These are phyloP conservation scores for Clohesyomyces aquaticus DNA, from an alignment of 495 filamentous ascomycete genomes.

Conservation along the genomic window DNA sequence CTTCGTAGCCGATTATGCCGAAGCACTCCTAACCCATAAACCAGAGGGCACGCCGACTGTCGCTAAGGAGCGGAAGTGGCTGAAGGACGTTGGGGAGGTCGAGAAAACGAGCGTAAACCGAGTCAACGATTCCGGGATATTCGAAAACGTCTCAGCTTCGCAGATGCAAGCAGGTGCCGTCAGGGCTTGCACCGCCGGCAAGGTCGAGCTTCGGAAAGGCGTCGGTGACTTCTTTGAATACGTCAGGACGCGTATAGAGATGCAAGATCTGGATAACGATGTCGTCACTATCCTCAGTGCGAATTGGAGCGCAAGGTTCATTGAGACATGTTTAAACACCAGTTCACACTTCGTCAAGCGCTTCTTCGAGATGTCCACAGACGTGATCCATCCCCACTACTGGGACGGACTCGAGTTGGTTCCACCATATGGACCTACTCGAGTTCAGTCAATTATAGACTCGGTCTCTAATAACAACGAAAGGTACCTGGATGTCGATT, in stretches of 20 bases:
- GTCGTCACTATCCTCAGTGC: slow-evolving; percentile 43
- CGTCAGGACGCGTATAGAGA: background rate
- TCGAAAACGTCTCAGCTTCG: slow-evolving; percentile 6
- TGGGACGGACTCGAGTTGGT: background rate
- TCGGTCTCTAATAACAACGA: background rate
- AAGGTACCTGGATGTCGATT: background rate
- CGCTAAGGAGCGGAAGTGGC: slow-evolving; percentile 4
- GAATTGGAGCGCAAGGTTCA: slow-evolving; percentile 45
- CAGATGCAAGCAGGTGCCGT: slow-evolving; percentile 5
- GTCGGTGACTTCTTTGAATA: slow-evolving; percentile 27
- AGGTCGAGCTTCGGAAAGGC: slow-evolving; percentile 40
- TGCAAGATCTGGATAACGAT: slow-evolving; percentile 11
- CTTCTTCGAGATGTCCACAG: background rate
- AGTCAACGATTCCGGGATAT: slow-evolving; percentile 24
- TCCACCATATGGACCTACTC: background rate
- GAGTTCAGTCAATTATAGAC: background rate
- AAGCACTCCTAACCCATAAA: background rate
- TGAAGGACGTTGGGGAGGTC: slow-evolving; percentile 13
- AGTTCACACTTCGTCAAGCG: background rate
- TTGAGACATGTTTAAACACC: slow-evolving; percentile 24
- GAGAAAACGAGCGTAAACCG: slow-evolving; percentile 25
- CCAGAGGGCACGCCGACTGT: background rate
- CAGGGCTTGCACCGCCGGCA: slow-evolving; percentile 7
- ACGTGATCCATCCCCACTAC: background rate
- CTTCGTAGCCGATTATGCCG: slow-evolving; percentile 18